Percentiles rank a stretch among this genome's conserved stretches.
These are phyloP conservation scores for Colletotrichum phormii DNA, from an alignment of 2,329 filamentous ascomycete species.

Conservation along the genomic window DNA sequence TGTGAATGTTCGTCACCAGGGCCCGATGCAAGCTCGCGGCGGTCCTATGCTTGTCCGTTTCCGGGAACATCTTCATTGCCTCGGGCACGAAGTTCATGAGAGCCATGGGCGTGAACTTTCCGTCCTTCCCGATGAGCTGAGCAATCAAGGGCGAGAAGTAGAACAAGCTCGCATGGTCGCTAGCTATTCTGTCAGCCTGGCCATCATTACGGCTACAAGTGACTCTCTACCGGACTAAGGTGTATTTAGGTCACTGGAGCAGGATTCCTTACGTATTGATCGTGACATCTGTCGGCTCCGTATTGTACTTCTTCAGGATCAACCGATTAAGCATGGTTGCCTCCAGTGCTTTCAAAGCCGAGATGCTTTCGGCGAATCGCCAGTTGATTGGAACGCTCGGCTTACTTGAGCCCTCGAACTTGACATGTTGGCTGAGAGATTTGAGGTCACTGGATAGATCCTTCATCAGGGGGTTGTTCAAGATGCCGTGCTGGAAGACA, in stretches of 20 bases:
- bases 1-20: constrained; percentile 41
- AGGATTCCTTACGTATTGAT: constrained; percentile 55
- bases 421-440: constrained; percentile 41
- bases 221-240: not conserved
- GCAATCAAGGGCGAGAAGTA: constrained; percentile 29
- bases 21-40: constrained; percentile 22
- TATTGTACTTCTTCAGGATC: constrained; percentile 57
- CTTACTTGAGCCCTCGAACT: constrained; percentile 54
- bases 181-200: constrained; percentile 7
- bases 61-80: constrained; percentile 29
- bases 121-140: constrained; percentile 21
- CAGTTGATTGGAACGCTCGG: constrained; percentile 66
- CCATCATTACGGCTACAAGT: not conserved
- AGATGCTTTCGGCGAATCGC: constrained; percentile 66
- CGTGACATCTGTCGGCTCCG: constrained; percentile 50
- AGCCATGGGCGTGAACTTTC: constrained; percentile 29
- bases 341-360: constrained; percentile 60
- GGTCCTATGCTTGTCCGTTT: constrained; percentile 23
- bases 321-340: constrained; percentile 58
- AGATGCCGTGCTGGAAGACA: constrained; percentile 16
- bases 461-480: constrained; percentile 29
- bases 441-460: constrained; percentile 20
- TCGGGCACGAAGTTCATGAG: constrained; percentile 22
- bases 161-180: constrained; percentile 34
- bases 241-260: not conserved